These are phyloP conservation scores for Ceratobasidium sp. DNA, from an alignment of 1,284 basidiomycete species.

Conservation along the genomic window DNA sequence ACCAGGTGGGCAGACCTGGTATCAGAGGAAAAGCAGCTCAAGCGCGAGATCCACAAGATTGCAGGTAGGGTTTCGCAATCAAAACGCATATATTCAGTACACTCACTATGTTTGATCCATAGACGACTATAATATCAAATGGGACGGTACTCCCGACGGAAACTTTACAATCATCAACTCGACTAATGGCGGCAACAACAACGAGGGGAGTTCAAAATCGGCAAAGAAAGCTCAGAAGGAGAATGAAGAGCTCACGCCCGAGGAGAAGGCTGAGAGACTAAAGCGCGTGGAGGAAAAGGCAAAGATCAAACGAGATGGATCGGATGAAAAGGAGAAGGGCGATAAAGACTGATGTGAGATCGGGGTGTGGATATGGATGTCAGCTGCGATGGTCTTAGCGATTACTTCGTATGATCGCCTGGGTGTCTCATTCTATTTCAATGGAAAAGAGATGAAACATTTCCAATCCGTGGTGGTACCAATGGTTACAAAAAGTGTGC, in stretches of 20 bases:
- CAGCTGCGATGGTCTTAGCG: no score
- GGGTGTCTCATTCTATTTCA: no score
- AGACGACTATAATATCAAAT: constrained; percentile 61
- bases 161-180: constrained; percentile 12
- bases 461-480: no score
- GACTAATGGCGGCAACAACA: no score
- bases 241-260: constrained; percentile 31
- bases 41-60: constrained; percentile 63
- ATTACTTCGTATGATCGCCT: no score
- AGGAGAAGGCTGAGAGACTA: constrained; percentile 26
- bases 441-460: no score
- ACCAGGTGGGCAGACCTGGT: constrained; percentile 60
- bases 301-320: constrained; percentile 14
- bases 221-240: neutral
- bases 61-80: constrained; percentile 47
- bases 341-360: neutral
- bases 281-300: constrained; percentile 31
- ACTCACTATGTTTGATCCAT: neutral
- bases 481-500: no score
- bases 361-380: neutral
- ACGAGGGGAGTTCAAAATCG: no score
- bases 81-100: neutral
- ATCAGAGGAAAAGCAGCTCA: constrained; percentile 58
- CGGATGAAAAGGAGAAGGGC: neutral
- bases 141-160: constrained; percentile 47